phyloP scores from a whole-genome alignment of 257 asterid genomes.

The Nicotiana paniculata region DNA sequence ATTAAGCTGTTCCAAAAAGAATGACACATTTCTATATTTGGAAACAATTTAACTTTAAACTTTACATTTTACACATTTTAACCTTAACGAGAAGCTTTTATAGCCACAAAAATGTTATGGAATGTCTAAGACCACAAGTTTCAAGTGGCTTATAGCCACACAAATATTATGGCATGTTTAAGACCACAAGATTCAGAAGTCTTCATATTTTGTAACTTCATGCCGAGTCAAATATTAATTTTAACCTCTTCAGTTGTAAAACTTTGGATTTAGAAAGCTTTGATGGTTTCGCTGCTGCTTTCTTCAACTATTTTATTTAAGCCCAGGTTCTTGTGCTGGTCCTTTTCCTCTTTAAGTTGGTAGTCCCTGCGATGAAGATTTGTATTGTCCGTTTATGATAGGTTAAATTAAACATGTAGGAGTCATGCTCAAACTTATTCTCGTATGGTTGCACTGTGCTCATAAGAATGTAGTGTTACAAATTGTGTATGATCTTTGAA shows the following conservation, averaged over 20 bases:
- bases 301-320: not conserved
- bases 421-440: not conserved
- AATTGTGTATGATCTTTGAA: not conserved
- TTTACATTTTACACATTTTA: too few relatives aligned
- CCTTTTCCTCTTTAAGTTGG: not conserved
- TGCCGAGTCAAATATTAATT: too few relatives aligned
- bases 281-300: not conserved
- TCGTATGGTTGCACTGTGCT: not conserved
- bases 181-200: too few relatives aligned
- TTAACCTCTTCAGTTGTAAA: not conserved
- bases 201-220: too few relatives aligned
- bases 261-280: not conserved
- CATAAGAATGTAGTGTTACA: not conserved
- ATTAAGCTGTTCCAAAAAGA: too few relatives aligned
- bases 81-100: too few relatives aligned
- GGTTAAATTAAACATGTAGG: not conserved
- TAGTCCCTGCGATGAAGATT: not conserved
- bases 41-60: too few relatives aligned
- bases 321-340: not conserved
- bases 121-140: too few relatives aligned
- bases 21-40: too few relatives aligned
- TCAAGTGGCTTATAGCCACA: too few relatives aligned
- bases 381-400: not conserved
- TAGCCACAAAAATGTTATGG: too few relatives aligned
- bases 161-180: too few relatives aligned